Conservation (phyloP, 148 eudicot genomes). For the Talinum fruticosum region DNA sequence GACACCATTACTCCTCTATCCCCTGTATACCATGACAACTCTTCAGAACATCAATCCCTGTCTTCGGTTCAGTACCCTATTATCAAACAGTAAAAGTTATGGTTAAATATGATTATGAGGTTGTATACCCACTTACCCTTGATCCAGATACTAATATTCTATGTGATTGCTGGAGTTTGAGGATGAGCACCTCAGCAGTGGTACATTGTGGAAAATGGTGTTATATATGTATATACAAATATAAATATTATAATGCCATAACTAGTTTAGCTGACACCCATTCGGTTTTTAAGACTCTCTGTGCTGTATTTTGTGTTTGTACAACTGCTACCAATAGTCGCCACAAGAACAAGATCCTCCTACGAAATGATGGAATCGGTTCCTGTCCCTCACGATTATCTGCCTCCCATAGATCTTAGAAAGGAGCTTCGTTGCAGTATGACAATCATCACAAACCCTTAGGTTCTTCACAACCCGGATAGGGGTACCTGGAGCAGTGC, state of each 20-base stretch:
- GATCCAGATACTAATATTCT: not conserved
- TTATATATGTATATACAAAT: not conserved
- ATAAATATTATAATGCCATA: not conserved
- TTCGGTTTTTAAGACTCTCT: not conserved
- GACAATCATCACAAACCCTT: conserved; percentile 38
- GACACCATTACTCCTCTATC: not conserved
- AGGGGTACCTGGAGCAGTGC: conserved; percentile 28
- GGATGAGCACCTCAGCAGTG: not conserved
- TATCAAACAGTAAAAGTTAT: no score
- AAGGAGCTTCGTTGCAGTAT: conserved; percentile 31
- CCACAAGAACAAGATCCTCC: conserved; percentile 39
- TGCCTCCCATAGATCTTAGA: conserved; percentile 33
- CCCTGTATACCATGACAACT: not conserved
- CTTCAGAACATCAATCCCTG: not conserved
- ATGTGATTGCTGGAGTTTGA: not conserved
- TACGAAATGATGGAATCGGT: conserved; percentile 38
- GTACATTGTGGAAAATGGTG: not conserved
- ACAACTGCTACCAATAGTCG: conserved; percentile 32
- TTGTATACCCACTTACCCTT: not conserved
- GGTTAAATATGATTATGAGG: not conserved
- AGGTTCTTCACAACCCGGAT: conserved; percentile 38
- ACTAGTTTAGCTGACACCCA: not conserved
- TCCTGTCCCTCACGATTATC: conserved; percentile 34
- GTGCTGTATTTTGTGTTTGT: not conserved
- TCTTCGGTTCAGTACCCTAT: not conserved